Evolutionary conservation across 2,329 filamentous ascomycete species (phyloP), one percentile per base, ranked within the genome.

Genomic region (Fusarium sp.): DNA sequence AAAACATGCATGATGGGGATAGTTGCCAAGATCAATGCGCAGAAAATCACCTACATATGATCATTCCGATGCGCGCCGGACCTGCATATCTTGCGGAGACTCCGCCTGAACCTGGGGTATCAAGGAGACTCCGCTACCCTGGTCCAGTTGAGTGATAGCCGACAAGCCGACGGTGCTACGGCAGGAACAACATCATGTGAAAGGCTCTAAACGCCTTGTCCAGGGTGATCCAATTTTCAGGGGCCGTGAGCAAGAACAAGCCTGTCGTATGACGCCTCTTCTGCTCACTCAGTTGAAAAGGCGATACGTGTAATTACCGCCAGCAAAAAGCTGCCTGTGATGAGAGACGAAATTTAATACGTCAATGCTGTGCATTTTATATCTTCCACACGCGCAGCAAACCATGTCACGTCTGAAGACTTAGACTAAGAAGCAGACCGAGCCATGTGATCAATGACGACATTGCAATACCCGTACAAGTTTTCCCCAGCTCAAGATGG

Each of bases 61-160:
- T 52, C 41, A 27, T 11, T 58, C 57, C 18, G 23, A 39, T 39
- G 39, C 12, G n/a, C 27, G 7, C 27, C 23, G 47, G 60, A 54
- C 46, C 40, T 60, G 30, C 41, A 44, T 2, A 36, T 36, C 44
- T 1, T 4, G 60, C 63, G 63, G 63, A 66, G 63, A 40, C 63
- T 65, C 63, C 63, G 63, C 63, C 10, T 27, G 1, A 8, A 43
- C 37, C 41, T 60, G 54, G 53, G 40, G 15, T 13, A 3, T n/a
- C 47, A 39, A 18, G 23, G 47, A 48, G 18, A 44, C 51, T 60
- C 48, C 53, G 37, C 16, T 12, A 60, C 15, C 61, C 60, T 39
- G 39, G 18, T 57, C 27, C 39, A 37, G 47, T 46, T 34, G 15
- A 47, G 15, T 3, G 44, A 30, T 47, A 23, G n/a, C 28, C 44